A percentile compares a stretch with the other conserved stretches of the same genome.
Evolutionary conservation across 2,329 filamentous ascomycete genomes (phyloP).

Genomic region (Fusarium albosuccineum): DNA sequence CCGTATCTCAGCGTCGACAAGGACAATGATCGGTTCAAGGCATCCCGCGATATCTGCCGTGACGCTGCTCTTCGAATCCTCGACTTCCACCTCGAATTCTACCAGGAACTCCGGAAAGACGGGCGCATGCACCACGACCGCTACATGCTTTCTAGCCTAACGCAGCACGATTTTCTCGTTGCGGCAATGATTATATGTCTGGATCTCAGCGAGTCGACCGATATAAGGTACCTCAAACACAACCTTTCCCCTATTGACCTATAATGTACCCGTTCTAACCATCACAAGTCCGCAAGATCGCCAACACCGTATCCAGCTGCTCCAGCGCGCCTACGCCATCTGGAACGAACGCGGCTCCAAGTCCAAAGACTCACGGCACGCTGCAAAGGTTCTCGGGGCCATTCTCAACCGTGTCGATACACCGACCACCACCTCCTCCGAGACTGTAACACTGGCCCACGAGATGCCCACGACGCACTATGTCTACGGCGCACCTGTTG

Average conservation of each 20-base stretch:
- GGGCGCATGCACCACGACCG: constrained; percentile 65
- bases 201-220: constrained; percentile 57
- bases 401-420: constrained; percentile 56
- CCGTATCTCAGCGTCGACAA: constrained; percentile 59
- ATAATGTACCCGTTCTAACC: not conserved
- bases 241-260: not conserved
- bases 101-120: constrained; percentile 60
- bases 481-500: constrained; percentile 6
- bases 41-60: constrained; percentile 58
- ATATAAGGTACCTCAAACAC: constrained; percentile 50
- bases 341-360: constrained; percentile 56
- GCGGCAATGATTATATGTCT: constrained; percentile 72
- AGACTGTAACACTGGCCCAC: constrained; percentile 15
- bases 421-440: constrained; percentile 15
- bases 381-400: constrained; percentile 57
- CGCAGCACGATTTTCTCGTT: constrained; percentile 69
- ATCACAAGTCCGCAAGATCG: constrained; percentile 49
- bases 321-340: constrained; percentile 57
- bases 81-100: constrained; percentile 62
- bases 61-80: constrained; percentile 60
- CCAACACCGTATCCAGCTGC: constrained; percentile 51
- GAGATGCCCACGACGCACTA: constrained; percentile 3
- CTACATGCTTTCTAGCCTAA: constrained; percentile 66
- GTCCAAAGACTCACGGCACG: constrained; percentile 59
- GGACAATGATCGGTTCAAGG: constrained; percentile 53